Evolutionary conservation across 2,329 filamentous ascomycete species (phyloP), one percentile per base, ranked within the genome.

Genomic region (Colletotrichum viniferum): DNA sequence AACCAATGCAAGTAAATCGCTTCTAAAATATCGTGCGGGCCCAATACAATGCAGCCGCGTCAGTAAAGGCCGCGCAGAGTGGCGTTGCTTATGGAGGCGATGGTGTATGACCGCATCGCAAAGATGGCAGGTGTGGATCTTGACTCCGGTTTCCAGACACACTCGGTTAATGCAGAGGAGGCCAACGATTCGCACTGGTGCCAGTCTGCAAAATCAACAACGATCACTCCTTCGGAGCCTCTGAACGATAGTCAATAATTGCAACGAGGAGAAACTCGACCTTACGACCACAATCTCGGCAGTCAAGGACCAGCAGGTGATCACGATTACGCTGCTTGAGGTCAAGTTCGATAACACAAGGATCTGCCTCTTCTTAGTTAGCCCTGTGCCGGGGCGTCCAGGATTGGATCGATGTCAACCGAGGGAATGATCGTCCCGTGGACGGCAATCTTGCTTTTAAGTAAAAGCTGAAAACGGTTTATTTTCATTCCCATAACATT

Each of bases 241-340:
- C 43, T 52, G 21, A 0, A 21, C 43, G 7, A 52, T 1, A 3
- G 18, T 4, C 43, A 52, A 1, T 52, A 0, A 21, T 1, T 52
- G 18, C 43, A 52, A 52, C 7, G 16, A 52, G 16, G 43, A 21
- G 43, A 52, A 52, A 1, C 43, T 52, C 43, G 7, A 52, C 43
- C 18, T 52, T 1, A 21, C 18, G 43, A 52, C 18, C 18, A 4
- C 43, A 52, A 52, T 52, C 43, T 52, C 43, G 18, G 43, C 18
- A 7, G 16, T 10, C 21, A 21, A 10, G 43, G 43, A 21, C 43
- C 43, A 21, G 43, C 43, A 18, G 4, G 18, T 10, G 43, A 1
- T 52, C 43, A 7, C 43, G 43, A 52, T 52, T 4, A 52, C 43
- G 43, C 43, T 52, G 43, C 43, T 52, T 52, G 43, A 0, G 43